Base-by-base conservation (phyloP, 805 yeast species). In the Groenewaldozyma tartarivorans region DNA sequence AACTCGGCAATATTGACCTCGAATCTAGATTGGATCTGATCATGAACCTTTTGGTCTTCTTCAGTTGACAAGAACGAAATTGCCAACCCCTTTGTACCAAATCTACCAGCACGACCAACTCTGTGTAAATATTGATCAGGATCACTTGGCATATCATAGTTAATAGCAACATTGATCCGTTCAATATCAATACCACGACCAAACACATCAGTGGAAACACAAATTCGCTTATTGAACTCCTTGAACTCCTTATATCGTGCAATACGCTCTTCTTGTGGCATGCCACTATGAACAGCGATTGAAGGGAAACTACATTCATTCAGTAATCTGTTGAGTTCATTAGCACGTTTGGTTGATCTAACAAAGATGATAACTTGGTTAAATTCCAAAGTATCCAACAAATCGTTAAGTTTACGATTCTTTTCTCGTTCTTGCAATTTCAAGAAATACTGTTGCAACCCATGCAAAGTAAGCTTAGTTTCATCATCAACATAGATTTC, bases 81-180 rank as follows among this genome's bases (percentile, higher is more conserved):
- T 40, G 96, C 94, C 56, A 92, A 78, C 71, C 98, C 98, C 72
- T 90, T 90, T 62, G 98, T 90, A 72, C 98, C 98, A 58, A 90
- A 90, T 76, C 98, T 88, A 69, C 98, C 98, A 53, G 98, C 98
- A 78, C 98, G 87, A 61, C 98, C 98, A 49, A 90, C 98, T 72
- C 98, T 86, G 73, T 90, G 98, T 63, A 90, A 77, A 68, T 92
- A 90, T 68, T 92, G 96, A 67, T 90, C 97, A 50, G 97, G 95
- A 70, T 88, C 96, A 51, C 67, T 72, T 55, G 98, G 96, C 72
- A 90, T 71, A 68, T 90, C 98, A 67, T 90, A 90, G 74, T 90
- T 92, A 72, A 90, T 87, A 48, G 98, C 98, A 64, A 90, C 70
- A 69, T 90, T 90, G 68, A 90, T 90, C 71, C 98, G 86, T 75